Evolutionary conservation across 2,329 filamentous ascomycete genomes (phyloP), one percentile per base, ranked within the genome.

Genomic region (Furcasterigmium furcatum): DNA sequence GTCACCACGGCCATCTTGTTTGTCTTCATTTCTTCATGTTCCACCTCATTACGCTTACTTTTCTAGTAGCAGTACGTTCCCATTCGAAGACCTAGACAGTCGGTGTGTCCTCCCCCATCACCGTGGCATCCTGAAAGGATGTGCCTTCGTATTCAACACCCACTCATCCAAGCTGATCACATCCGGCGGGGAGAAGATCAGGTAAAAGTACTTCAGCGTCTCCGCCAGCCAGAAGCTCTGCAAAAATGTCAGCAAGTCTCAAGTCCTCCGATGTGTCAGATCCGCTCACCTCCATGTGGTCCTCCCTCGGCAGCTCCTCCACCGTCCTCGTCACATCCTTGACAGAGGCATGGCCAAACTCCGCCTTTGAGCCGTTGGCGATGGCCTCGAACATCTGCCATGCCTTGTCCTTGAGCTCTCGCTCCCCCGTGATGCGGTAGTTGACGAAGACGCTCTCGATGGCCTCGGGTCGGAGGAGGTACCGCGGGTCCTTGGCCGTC

Each of bases 141-240:
- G 80, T 19, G 79, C 80, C 64, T 83, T 79, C 1, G 80, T 83
- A 58, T 83, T 83, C 49, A 86, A 66, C 39, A 87, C 82, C 74
- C 78, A 86, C 44, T 85, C 80, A 60, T 88, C 84, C 46, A 88
- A 66, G 57, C 77, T 85, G 34, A 87, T 68, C n/a, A 85, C 67
- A 43, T 76, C 72, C 0, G 86, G 84, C 46, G 83, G 66, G 19
- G 82, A 82, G 62, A 88, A 96, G 41, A 95, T 73, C 46, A 96
- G 65, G 62, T 90, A 96, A 54, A 94, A 95, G 61, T 95, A 95
- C 72, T 95, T 96, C 55, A 96, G 71, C 34, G 90, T 96, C 74
- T 96, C 91, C 4, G 87, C 87, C 49, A 90, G 73, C 88, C 91
- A 96, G 65, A 95, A 95, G 58, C 87, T 91, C 70, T 27, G 12